Conservation (phyloP, 1,284 basidiomycete genomes). For the Ustilago loliicola region DNA sequence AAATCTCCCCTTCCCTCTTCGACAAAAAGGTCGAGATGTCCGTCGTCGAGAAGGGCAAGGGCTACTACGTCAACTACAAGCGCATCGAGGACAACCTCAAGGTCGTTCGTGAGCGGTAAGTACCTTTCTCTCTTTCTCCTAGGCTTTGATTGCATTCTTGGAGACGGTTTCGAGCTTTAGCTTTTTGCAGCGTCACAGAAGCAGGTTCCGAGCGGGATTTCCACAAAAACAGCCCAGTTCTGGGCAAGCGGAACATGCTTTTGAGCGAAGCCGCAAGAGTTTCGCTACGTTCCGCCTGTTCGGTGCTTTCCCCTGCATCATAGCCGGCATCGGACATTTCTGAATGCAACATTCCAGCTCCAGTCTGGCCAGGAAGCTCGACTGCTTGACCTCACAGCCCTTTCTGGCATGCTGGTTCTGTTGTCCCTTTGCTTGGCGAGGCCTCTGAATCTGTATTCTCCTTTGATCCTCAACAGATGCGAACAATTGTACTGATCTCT, state of each 20-base stretch:
- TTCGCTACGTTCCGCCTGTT: no score
- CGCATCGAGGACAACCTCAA: constrained; percentile 69
- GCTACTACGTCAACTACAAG: constrained; percentile 70
- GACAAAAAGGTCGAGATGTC: constrained; percentile 70
- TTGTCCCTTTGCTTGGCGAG: neutral
- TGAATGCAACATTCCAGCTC: no score
- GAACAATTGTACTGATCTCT: constrained; percentile 21
- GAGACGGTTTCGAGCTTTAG: no score
- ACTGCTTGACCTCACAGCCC: neutral
- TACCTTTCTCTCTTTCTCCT: neutral
- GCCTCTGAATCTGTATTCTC: neutral
- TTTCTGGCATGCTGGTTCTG: neutral
- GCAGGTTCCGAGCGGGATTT: no score
- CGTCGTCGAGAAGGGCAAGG: constrained; percentile 68
- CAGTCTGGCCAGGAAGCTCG: no score
- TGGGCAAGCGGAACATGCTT: no score
- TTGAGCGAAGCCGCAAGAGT: no score
- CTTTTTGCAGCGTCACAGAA: no score
- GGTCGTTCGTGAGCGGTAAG: constrained; percentile 67
- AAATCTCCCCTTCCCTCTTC: constrained; percentile 61
- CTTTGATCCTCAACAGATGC: neutral
- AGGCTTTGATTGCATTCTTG: neutral
- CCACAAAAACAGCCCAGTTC: no score
- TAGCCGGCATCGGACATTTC: no score
- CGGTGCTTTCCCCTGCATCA: no score